These are phyloP conservation scores for Trichoderma cornu-damae DNA, from an alignment of 2,329 filamentous ascomycete species.

Conservation along the genomic window DNA sequence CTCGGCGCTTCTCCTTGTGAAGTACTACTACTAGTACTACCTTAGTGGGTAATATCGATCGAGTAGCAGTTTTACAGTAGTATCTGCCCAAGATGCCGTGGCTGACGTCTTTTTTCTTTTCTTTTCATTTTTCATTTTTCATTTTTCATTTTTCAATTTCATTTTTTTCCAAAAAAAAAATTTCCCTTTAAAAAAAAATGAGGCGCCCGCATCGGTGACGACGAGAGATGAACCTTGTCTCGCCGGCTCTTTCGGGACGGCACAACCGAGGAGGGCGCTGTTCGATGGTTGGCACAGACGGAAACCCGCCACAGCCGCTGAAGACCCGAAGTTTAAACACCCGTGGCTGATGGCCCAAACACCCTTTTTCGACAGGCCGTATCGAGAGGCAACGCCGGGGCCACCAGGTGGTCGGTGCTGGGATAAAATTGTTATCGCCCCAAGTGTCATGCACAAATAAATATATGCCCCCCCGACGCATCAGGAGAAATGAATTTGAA, in stretches of 20 bases:
- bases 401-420: too few species aligned
- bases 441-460: neutral
- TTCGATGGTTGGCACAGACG: conserved; percentile 6
- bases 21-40: neutral
- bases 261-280: conserved; percentile 3
- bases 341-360: neutral
- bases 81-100: conserved; percentile 2
- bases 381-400: too few species aligned
- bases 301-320: conserved; percentile 13
- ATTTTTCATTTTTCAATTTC: too few species aligned
- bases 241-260: conserved; percentile 12
- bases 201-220: conserved; percentile 11
- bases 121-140: too few species aligned
- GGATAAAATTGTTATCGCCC: too few species aligned
- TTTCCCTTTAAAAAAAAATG: too few species aligned
- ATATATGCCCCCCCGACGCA: neutral
- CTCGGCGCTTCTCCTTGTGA: too few species aligned
- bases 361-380: neutral
- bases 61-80: too few species aligned
- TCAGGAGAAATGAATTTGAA: neutral
- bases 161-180: neutral
- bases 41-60: too few species aligned
- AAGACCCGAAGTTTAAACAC: conserved; percentile 2
- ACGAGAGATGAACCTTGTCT: conserved; percentile 9
- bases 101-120: too few species aligned